Evolutionary conservation across 495 filamentous ascomycete genomes (phyloP).

Genomic region (Podospora conica): DNA sequence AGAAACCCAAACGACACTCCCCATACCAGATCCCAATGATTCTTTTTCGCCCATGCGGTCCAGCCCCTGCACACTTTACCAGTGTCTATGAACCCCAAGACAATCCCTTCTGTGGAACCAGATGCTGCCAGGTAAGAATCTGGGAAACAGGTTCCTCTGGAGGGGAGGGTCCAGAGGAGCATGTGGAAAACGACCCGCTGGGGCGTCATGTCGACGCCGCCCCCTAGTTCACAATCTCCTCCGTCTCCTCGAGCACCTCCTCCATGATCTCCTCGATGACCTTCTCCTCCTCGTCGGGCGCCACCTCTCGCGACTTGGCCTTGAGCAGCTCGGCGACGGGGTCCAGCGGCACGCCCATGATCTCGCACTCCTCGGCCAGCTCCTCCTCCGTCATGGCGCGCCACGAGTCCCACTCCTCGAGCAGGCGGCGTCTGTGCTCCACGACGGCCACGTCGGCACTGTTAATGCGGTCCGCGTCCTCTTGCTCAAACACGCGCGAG

Average conservation of each 20-base stretch:
- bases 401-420: slow-evolving; percentile 91
- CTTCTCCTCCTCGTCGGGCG: slow-evolving; percentile 57
- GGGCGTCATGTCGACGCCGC: neutral
- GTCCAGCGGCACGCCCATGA: slow-evolving; percentile 58
- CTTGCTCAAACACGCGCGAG: slow-evolving; percentile 87
- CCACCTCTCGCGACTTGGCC: slow-evolving; percentile 37
- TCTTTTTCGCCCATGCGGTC: neutral
- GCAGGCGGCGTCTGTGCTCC: slow-evolving; percentile 71
- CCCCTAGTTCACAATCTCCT: slow-evolving; percentile 54
- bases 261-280: slow-evolving; percentile 86
- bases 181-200: neutral
- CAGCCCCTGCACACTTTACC: slow-evolving; percentile 1
- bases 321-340: slow-evolving; percentile 52
- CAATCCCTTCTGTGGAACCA: neutral
- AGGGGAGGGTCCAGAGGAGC: neutral
- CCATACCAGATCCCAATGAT: neutral
- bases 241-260: slow-evolving; percentile 88
- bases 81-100: slow-evolving; percentile 7
- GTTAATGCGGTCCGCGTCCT: slow-evolving; percentile 85
- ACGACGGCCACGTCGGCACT: slow-evolving; percentile 90
- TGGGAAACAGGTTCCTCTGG: neutral
- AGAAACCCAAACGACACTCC: neutral
- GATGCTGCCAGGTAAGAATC: neutral
- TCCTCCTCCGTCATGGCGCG: slow-evolving; percentile 67
- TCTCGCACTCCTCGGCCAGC: slow-evolving; percentile 62